Evolutionary conservation across 208 protist genomes (phyloP).

Genomic region (Acanthamoeba sp.): DNA sequence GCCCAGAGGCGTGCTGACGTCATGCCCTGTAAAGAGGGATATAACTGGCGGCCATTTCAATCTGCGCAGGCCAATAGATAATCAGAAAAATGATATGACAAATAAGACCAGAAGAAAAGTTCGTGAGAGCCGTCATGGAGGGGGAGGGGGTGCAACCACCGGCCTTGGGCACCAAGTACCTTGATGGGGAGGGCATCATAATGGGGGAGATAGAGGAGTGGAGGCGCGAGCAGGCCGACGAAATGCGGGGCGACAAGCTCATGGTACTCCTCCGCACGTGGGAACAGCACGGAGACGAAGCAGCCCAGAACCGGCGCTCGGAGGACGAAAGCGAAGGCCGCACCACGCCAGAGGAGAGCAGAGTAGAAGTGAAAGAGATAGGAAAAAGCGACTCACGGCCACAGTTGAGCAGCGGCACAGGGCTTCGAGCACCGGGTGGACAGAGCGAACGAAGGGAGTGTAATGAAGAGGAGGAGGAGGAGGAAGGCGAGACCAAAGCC

Average conservation of each 20-base stretch:
- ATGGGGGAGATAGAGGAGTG: neutral
- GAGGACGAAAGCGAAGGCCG: no score
- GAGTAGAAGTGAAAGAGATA: neutral
- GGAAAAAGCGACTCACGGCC: neutral
- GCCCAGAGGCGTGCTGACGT: no score
- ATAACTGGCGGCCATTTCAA: no score
- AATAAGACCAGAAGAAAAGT: no score
- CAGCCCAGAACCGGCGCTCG: no score
- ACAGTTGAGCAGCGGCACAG: no score
- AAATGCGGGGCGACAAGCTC: neutral
- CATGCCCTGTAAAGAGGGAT: no score
- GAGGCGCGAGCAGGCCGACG: neutral
- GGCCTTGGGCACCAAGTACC: neutral
- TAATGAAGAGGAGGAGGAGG: neutral
- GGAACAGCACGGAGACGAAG: neutral
- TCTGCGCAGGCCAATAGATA: no score
- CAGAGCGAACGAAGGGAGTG: neutral
- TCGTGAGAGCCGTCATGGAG: no score
- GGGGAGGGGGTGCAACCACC: neutral
- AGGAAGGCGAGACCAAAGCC: neutral
- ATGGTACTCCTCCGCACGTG: neutral
- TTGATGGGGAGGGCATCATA: neutral
- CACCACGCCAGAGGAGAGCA: neutral
- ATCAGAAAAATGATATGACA: no score
- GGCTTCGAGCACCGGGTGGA: no score